phyloP scores from a whole-genome alignment of 1,139 yeast genomes.

The Geotrichum reessii region DNA sequence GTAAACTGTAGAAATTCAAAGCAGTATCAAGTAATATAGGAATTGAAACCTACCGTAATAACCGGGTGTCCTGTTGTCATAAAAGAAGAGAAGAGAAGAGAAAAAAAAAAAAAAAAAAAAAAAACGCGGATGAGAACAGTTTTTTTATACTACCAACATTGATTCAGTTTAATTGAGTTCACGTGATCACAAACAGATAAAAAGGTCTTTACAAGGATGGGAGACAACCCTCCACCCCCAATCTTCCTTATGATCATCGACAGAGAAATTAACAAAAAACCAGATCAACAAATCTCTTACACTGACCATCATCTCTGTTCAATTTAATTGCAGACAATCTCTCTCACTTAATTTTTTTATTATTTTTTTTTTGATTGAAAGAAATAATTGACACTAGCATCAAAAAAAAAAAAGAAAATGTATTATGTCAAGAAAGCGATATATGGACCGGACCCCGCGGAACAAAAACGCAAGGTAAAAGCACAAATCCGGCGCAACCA shows the following conservation, averaged over 20 bases:
- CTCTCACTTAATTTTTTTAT: neutral
- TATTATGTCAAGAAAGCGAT: slow-evolving; percentile 63
- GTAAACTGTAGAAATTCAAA: neutral
- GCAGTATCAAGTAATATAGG: slow-evolving; percentile 3
- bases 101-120: neutral
- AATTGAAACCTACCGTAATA: neutral
- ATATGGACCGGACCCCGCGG: slow-evolving; percentile 95
- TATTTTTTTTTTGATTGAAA: too few species aligned
- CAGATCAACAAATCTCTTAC: neutral
- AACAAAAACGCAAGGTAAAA: slow-evolving; percentile 85
- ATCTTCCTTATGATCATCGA: neutral
- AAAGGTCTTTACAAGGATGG: neutral
- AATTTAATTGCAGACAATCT: neutral
- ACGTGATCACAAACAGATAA: neutral
- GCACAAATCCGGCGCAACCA: slow-evolving; percentile 75
- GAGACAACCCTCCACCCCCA: neutral
- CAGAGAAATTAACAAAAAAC: neutral
- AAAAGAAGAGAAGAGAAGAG: neutral
- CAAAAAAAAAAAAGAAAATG: slow-evolving; percentile 23
- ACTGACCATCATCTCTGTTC: neutral
- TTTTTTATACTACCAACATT: neutral
- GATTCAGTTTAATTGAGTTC: neutral
- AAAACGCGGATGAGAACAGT: neutral
- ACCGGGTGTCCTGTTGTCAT: neutral
- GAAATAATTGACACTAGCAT: neutral